A percentile compares a stretch with the other conserved stretches of the same genome.
Evolutionary conservation across 441 rosid genomes (phyloP).

Genomic region (Rhodomyrtus psidioides): DNA sequence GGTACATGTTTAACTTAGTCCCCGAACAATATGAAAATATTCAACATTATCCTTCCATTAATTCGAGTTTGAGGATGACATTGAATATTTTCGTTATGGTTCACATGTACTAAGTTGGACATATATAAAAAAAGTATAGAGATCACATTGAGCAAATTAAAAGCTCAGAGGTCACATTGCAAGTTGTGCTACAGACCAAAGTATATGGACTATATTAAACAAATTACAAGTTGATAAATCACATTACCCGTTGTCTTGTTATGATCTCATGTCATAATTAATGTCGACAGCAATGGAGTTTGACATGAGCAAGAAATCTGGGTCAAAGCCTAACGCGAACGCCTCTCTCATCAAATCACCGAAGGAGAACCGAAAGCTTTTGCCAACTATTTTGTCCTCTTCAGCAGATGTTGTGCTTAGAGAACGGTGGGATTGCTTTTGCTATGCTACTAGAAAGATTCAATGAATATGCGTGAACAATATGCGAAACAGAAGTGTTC

Average conservation of each 20-base stretch:
- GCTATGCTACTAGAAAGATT: not conserved
- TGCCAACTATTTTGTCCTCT: not conserved
- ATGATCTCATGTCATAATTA: not conserved
- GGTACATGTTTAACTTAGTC: too few species aligned
- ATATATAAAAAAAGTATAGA: too few species aligned
- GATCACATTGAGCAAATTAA: too few species aligned
- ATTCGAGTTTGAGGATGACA: too few species aligned
- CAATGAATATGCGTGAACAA: conserved; percentile 3
- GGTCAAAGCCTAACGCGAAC: not conserved
- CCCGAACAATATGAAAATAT: too few species aligned
- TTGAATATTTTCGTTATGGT: too few species aligned
- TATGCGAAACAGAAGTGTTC: not conserved
- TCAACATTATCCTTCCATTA: too few species aligned
- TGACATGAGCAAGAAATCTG: not conserved
- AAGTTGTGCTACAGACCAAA: too few species aligned
- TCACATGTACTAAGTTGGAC: too few species aligned
- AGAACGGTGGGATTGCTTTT: not conserved
- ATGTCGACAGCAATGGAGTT: not conserved
- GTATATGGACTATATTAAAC: too few species aligned
- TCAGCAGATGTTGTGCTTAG: not conserved
- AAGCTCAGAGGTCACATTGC: too few species aligned
- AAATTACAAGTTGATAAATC: too few species aligned
- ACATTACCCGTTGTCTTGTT: not conserved
- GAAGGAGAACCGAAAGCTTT: not conserved
- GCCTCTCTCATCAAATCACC: not conserved